phyloP scores from a whole-genome alignment of 2,329 filamentous ascomycete species.

The Clonostachys solani region DNA sequence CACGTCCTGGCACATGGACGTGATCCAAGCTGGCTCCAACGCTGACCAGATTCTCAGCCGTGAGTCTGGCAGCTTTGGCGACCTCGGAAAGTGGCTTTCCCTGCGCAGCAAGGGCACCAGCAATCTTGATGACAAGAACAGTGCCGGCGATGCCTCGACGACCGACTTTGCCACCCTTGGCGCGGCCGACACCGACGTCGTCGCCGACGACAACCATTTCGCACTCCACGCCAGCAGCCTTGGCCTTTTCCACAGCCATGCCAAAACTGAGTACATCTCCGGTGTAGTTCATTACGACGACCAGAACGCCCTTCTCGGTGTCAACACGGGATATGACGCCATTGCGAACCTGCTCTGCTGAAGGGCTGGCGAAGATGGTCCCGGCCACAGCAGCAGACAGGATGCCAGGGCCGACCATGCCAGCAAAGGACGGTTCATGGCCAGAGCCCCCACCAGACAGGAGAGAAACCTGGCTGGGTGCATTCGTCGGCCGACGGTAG shows the following conservation, averaged over 20 bases:
- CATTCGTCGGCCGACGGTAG: constrained; percentile 59
- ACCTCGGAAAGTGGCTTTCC: constrained; percentile 68
- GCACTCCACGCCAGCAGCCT: constrained; percentile 70
- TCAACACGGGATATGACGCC: constrained; percentile 72
- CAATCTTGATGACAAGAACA: constrained; percentile 85
- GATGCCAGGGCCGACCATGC: constrained; percentile 78
- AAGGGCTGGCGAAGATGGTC: constrained; percentile 80
- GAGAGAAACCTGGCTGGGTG: constrained; percentile 66
- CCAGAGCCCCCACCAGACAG: constrained; percentile 86
- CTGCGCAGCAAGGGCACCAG: constrained; percentile 73
- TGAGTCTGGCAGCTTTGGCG: constrained; percentile 63
- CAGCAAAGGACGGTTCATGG: constrained; percentile 84
- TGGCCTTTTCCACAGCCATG: constrained; percentile 90
- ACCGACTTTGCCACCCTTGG: constrained; percentile 87
- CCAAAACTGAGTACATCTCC: constrained; percentile 89
- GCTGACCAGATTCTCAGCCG: constrained; percentile 73
- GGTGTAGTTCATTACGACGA: constrained; percentile 93
- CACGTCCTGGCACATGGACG: constrained; percentile 84
- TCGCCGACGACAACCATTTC: constrained; percentile 92
- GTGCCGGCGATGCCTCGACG: constrained; percentile 87
- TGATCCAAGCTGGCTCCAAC: constrained; percentile 86
- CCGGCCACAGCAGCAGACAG: constrained; percentile 80
- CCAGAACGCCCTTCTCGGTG: constrained; percentile 68
- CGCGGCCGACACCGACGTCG: constrained; percentile 82
- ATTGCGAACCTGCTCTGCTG: constrained; percentile 75